Base-by-base conservation (phyloP, 805 yeast genomes). In the Yarrowia sp. region DNA sequence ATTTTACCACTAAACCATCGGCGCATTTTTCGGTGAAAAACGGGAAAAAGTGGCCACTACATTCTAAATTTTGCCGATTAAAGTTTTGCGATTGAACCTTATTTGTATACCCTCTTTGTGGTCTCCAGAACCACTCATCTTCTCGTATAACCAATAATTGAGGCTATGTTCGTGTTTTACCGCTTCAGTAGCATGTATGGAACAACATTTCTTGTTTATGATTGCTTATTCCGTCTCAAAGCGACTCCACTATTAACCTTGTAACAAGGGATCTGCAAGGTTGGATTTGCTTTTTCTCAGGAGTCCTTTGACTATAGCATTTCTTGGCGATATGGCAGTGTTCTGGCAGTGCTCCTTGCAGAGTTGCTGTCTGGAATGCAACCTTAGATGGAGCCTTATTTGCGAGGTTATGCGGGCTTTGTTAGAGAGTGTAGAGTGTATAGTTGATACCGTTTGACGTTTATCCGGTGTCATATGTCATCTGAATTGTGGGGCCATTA, bases 1-100 rank as follows among this genome's bases (percentile, higher is more conserved):
- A 43, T 43, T 43, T 43, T 43, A 43, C 47, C 47, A 43, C 47
- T 43, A 43, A 43, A 43, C 47, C 47, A 43, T 43, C 47, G 47
- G 47, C 47, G 47, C 47, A 7, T 38, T 38, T 11, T 38, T 38
- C 28, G 28, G 28, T 22, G 28, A 22, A 22, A 22, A 22, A 22
- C 28, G 28, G 28, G 28, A 22, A 22, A 22, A 22, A 22, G 28
- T 22, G 28, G 28, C 28, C 28, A 22, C 28, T 22, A 5, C 28
- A 22, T 22, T 22, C 28, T 22, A 3, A 15, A n/a, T 14, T 38
- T 38, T 38, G 6, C 14, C 17, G 41, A 38, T 38, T 13, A 13
- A 36, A 36, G 13, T 36, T 36, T 11, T 15, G 41, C 41, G 6
- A 38, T 1, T 1, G n/a, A 38, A 38, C 41, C 41, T 38, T 38